Evolutionary conservation across 2,329 filamentous ascomycete species (phyloP).

Genomic region (Aspergillus carbonarius): DNA sequence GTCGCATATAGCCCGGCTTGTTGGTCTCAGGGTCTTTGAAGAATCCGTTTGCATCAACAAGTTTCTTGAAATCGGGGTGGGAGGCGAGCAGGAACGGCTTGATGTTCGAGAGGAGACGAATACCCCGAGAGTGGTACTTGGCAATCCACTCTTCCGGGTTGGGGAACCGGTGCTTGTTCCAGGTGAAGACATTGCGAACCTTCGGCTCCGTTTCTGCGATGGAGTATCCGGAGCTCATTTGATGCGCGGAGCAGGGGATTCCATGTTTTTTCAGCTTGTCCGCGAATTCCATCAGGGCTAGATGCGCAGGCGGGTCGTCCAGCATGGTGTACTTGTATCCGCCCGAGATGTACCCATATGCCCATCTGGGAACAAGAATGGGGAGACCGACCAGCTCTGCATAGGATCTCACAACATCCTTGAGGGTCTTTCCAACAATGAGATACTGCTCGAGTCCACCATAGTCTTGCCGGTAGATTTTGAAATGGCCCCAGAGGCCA

Average conservation of each 20-base stretch:
- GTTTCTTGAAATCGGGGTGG: conserved; percentile 65
- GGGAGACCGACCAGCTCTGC: conserved; percentile 69
- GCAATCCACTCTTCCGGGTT: conserved; percentile 64
- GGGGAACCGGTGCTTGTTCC: conserved; percentile 70
- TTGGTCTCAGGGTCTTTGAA: conserved; percentile 61
- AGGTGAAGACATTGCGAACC: conserved; percentile 69
- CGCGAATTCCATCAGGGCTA: conserved; percentile 62
- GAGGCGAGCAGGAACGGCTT: conserved; percentile 69
- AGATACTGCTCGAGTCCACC: conserved; percentile 71
- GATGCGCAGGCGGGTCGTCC: conserved; percentile 55
- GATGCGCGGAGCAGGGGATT: conserved; percentile 69
- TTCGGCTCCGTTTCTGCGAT: conserved; percentile 66
- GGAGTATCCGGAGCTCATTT: conserved; percentile 72
- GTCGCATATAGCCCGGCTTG: conserved; percentile 57
- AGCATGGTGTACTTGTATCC: conserved; percentile 63
- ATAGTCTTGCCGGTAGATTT: conserved; percentile 70
- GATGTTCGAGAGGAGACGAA: conserved; percentile 68
- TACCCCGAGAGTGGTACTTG: conserved; percentile 62
- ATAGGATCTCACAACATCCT: conserved; percentile 65
- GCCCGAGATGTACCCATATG: conserved; percentile 70
- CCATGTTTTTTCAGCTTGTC: conserved; percentile 62
- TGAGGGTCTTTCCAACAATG: conserved; percentile 64
- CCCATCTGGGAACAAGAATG: conserved; percentile 67
- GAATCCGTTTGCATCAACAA: conserved; percentile 60
- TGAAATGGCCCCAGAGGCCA: conserved; percentile 72